Percentiles rank a stretch among this genome's conserved stretches.
phyloP scores from a whole-genome alignment of 2,329 filamentous ascomycete genomes.

The Penicillium brevicompactum region DNA sequence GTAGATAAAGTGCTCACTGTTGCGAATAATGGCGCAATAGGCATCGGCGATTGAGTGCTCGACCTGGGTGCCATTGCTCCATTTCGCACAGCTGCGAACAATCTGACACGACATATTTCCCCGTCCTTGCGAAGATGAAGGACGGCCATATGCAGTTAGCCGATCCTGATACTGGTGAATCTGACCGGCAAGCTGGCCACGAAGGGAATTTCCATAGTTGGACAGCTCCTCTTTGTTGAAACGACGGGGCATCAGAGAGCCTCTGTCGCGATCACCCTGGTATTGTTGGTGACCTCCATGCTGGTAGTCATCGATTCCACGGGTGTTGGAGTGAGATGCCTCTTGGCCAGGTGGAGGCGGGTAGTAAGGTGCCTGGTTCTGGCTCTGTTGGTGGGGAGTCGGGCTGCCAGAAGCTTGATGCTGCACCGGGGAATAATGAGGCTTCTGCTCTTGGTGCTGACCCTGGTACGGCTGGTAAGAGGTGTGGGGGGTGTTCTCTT shows the following conservation, averaged over 20 bases:
- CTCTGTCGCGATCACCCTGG: constrained; percentile 38
- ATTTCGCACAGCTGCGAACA: constrained; percentile 84
- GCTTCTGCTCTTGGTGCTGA: constrained; percentile 10
- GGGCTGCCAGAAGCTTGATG: constrained; percentile 4
- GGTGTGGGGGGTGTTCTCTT: not conserved
- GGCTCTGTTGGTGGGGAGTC: constrained; percentile 7
- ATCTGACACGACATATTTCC: constrained; percentile 44
- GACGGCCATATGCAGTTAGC: constrained; percentile 29
- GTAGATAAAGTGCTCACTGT: constrained; percentile 90
- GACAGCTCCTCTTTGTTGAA: constrained; percentile 42
- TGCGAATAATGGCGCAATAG: constrained; percentile 79
- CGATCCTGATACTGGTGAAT: constrained; percentile 49
- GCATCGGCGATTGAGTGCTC: constrained; percentile 85
- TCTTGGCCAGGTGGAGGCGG: constrained; percentile 44
- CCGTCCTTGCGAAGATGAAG: constrained; percentile 22
- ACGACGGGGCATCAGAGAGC: constrained; percentile 35
- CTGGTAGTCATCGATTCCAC: constrained; percentile 37
- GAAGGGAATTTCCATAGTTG: constrained; percentile 41
- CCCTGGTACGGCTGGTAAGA: constrained; percentile 6
- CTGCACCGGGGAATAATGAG: constrained; percentile 10
- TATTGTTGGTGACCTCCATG: constrained; percentile 33
- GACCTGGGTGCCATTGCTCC: constrained; percentile 87
- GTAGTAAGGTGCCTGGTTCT: constrained; percentile 41
- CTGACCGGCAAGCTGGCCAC: constrained; percentile 44
- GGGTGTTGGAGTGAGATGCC: constrained; percentile 32